Evolutionary conservation across 345 rosid species (phyloP), one percentile per base, ranked within the genome.

Genomic region (Sonneratia alba): DNA sequence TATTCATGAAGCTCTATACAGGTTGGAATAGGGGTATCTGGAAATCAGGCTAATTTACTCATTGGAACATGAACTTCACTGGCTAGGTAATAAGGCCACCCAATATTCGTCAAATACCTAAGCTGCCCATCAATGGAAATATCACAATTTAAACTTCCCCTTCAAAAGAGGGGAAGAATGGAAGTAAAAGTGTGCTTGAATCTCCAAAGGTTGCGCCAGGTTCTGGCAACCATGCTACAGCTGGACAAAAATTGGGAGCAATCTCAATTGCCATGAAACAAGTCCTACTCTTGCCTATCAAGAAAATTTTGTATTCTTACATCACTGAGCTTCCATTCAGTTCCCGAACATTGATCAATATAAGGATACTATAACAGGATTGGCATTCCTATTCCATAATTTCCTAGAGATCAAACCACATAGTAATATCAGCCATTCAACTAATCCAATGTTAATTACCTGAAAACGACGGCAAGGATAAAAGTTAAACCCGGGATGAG

Each of bases 401-500:
- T 57, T 24, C 27, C 32, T 22, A 18, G 32, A 57, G 22, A 57
- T 57, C 32, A 57, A 24, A 24, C 63, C 8, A 57, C 2, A 24
- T 2, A 57, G 21, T 9, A 57, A 9, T 47, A 57, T 21, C n/a
- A 62, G 3, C 13, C 19, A 62, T 32, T 62, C 38, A 75, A 51
- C 22, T 72, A 40, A 21, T n/a, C 63, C 40, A 34, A 53, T 69
- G 42, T 45, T 42, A 70, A 59, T 19, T 7, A 86, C 89, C 89
- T 82, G 82, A 81, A 84, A 56, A 77, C 38, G 70, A 82, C 13
- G 40, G 89, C 87, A 14, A 86, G 77, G 21, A 85, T 43, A 75
- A 83, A 85, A 76, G 89, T 85, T 56, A 81, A 74, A 65, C 81
- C 87, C 7, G 87, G 89, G 68, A 76, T 37, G 64, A 85, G 85